Evolutionary conservation across 2,329 filamentous ascomycete genomes (phyloP).

Genomic region (Fonsecaea pedrosoi): DNA sequence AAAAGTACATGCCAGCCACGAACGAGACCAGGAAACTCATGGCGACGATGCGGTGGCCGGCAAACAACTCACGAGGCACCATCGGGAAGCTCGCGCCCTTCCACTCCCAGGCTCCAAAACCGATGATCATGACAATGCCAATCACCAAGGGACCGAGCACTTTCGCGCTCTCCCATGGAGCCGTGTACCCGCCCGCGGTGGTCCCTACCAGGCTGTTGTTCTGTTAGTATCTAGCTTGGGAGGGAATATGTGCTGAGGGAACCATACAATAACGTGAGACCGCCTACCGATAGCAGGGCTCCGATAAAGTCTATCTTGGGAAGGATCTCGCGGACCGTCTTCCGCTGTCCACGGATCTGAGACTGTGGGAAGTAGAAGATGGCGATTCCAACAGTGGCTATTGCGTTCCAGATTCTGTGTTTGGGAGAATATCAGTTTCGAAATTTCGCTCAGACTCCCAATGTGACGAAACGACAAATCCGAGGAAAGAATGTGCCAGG

Average conservation of each 20-base stretch:
- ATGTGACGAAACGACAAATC: background rate
- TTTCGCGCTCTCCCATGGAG: constrained; percentile 52
- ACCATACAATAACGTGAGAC: constrained; percentile 42
- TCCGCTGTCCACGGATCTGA: background rate
- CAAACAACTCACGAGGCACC: constrained; percentile 52
- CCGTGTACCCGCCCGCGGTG: constrained; percentile 59
- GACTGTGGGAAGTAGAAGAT: constrained; percentile 7
- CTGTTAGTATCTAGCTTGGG: background rate
- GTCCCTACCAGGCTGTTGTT: constrained; percentile 50
- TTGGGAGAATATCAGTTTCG: too few relatives aligned
- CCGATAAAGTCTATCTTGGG: constrained; percentile 59
- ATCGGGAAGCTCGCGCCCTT: constrained; percentile 55
- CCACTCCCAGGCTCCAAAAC: constrained; percentile 55
- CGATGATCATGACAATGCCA: constrained; percentile 48
- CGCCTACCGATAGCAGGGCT: constrained; percentile 56
- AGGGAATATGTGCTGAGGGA: background rate
- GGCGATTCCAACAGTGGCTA: constrained; percentile 6
- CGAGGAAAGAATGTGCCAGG: background rate
- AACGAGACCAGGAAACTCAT: constrained; percentile 65
- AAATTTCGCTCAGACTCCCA: background rate
- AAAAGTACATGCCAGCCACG: constrained; percentile 62
- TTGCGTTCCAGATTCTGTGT: constrained; percentile 9
- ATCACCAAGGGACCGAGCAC: constrained; percentile 55
- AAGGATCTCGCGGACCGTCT: constrained; percentile 45
- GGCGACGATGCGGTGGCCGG: constrained; percentile 58